Base-by-base conservation (phyloP, 495 filamentous ascomycete genomes). In the Talaromyces wortmannii region DNA sequence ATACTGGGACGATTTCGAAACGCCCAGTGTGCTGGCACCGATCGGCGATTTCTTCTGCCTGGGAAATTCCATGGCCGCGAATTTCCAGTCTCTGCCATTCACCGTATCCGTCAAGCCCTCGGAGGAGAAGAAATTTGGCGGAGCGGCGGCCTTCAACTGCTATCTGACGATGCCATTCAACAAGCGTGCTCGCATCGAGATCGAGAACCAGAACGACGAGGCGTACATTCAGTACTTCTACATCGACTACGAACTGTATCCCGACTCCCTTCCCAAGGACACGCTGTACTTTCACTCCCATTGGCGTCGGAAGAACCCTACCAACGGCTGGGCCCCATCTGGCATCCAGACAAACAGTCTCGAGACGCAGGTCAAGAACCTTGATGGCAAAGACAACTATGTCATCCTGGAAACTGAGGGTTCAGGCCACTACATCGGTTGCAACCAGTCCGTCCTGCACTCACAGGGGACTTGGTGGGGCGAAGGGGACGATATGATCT, bases 401-500 rank as follows among this genome's bases (percentile, higher is more conserved):
- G 30, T 50, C 48, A 50, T 32, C 17, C 48, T 63, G 5, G 61
- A 63, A 32, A 63, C 61, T 18, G 51, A 56, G 29, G 61, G 61
- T 13, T 49, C 53, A 3, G 61, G 61, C 6, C 53, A 56, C 6
- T 63, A 56, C 40, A 59, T 63, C 17, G 61, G 61, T 44, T 63
- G 61, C 50, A 63, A 63, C 43, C 61, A 63, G 42, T 63, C 61
- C 31, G 61, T 63, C 16, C 16, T 18, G 12, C 61, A 63, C 45
- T 56, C 55, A 11, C 61, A 63, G 31, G 58, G 61, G 13, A 61
- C 61, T 7, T 63, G 61, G 61, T 63, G 61, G 61, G 61, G 61
- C 18, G 61, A 63, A 40, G 61, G 61, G 23, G 61, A 63, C 47
- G 61, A 63, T 48, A 63, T 63, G 61, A 63, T 63, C 50, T 63